These are phyloP conservation scores for Glycyrrhiza uralensis DNA, from an alignment of 306 rosid genomes.

Conservation along the genomic window DNA sequence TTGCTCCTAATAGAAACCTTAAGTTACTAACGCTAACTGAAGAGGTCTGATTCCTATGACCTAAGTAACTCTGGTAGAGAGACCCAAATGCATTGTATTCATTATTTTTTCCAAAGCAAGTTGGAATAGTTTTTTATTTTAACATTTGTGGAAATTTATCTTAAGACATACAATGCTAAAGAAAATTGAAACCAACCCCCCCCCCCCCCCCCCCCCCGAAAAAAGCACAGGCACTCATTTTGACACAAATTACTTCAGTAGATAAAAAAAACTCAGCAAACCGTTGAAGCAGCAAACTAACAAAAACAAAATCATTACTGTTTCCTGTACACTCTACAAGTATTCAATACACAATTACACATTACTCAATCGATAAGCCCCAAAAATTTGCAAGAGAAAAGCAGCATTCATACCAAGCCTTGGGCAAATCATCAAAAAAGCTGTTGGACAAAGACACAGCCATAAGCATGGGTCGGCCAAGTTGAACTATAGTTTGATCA, in stretches of 20 bases:
- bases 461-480: slow-evolving; percentile 84
- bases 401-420: slow-evolving; percentile 71
- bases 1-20: not conserved
- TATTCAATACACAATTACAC: not conserved
- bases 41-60: not conserved
- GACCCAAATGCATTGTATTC: not conserved
- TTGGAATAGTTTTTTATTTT: not conserved
- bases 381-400: not conserved
- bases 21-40: not conserved
- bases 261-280: not conserved
- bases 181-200: not conserved
- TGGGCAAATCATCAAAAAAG: slow-evolving; percentile 62
- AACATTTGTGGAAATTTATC: not conserved
- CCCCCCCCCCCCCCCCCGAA: not conserved
- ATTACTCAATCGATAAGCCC: not conserved
- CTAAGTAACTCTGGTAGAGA: not conserved
- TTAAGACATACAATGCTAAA: not conserved
- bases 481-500: slow-evolving; percentile 48
- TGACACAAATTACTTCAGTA: not conserved
- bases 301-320: not conserved
- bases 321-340: not conserved
- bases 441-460: slow-evolving; percentile 56
- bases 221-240: not conserved
- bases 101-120: slow-evolving; percentile 5
- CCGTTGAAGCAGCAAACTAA: not conserved